These are phyloP conservation scores for Apiospora arundinis DNA, from an alignment of 2,329 filamentous ascomycete species.

Conservation along the genomic window DNA sequence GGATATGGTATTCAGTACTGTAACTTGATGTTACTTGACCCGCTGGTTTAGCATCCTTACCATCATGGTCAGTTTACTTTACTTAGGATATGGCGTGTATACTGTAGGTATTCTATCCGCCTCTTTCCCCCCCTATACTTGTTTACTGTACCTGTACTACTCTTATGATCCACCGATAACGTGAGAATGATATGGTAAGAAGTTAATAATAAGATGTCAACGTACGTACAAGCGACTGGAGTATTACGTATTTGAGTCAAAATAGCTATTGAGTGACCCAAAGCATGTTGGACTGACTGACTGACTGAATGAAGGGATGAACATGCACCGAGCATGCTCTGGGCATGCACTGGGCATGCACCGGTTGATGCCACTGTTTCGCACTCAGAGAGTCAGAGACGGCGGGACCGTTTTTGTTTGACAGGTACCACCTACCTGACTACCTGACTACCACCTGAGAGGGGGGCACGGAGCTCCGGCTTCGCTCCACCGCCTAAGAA, in stretches of 20 bases:
- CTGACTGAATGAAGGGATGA: not conserved
- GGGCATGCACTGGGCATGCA: not conserved
- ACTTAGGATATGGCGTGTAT: constrained; percentile 2
- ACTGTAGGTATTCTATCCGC: not conserved
- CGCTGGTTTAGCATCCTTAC: not conserved
- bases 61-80: not conserved
- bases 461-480: constrained; percentile 14
- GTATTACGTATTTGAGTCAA: not conserved
- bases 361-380: not conserved
- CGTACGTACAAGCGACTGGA: not conserved
- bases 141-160: not conserved
- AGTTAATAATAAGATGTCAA: not conserved
- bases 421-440: constrained; percentile 15
- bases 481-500: constrained; percentile 17
- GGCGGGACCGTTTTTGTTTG: constrained; percentile 10
- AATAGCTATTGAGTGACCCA: not conserved
- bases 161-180: not conserved
- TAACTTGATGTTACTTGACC: not conserved
- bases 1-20: not conserved
- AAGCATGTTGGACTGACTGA: not conserved
- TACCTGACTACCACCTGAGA: too few relatives aligned
- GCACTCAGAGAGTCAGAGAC: not conserved
- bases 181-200: not conserved
- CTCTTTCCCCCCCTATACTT: not conserved
- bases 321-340: not conserved